Evolutionary conservation across 2,329 filamentous ascomycete genomes (phyloP).

Genomic region (Hypoxylon sp.): DNA sequence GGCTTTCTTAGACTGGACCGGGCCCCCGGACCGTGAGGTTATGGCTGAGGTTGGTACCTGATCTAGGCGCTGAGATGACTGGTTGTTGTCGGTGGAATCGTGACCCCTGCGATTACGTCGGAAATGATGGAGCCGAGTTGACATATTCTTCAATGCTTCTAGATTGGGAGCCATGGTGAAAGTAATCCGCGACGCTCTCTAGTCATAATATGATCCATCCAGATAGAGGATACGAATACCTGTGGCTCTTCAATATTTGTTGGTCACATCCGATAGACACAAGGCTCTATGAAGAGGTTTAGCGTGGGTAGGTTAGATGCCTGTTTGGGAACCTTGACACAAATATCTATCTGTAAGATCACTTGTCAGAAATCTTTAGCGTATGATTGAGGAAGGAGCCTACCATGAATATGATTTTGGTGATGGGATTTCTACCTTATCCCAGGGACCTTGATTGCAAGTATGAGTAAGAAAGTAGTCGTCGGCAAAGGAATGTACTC

Average conservation of each 20-base stretch:
- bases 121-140: constrained; percentile 15
- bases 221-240: constrained; percentile 2
- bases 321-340: neutral
- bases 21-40: neutral
- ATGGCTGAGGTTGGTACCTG: neutral
- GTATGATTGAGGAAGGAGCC: neutral
- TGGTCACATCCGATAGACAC: neutral
- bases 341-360: neutral
- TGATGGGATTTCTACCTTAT: neutral
- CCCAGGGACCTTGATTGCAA: neutral
- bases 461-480: neutral
- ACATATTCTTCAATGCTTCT: constrained; percentile 27
- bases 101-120: constrained; percentile 13
- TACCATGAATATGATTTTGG: neutral
- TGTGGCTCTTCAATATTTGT: neutral
- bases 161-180: constrained; percentile 29
- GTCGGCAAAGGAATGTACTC: neutral
- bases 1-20: constrained; percentile 8
- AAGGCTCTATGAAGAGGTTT: neutral
- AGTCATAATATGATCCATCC: constrained; percentile 7
- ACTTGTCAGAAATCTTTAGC: neutral
- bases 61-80: constrained; percentile 9
- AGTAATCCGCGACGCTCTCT: neutral
- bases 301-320: neutral
- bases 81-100: constrained; percentile 9